Conservation (phyloP, 768 basidiomycete genomes). For the Trametes sanguinea region DNA sequence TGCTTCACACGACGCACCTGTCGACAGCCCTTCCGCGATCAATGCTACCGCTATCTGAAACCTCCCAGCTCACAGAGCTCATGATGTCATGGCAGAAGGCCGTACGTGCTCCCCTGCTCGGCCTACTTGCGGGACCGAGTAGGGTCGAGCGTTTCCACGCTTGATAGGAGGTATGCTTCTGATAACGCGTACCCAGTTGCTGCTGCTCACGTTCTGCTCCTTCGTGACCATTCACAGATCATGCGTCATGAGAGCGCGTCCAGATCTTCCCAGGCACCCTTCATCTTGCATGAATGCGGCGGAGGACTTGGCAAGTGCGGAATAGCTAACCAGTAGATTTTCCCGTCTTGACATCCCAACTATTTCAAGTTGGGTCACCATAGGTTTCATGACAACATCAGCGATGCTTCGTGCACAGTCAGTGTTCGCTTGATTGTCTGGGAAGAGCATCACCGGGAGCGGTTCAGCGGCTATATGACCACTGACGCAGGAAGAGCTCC, state of each 20-base stretch:
- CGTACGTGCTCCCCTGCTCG: not conserved
- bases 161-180: slow-evolving; percentile 9
- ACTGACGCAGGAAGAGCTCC: not conserved
- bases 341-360: too few relatives aligned
- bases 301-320: not conserved
- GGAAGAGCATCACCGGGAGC: not conserved
- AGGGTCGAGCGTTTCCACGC: not conserved
- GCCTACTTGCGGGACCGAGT: slow-evolving; percentile 1
- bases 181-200: not conserved
- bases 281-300: not conserved
- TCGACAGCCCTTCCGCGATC: too few relatives aligned
- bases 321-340: too few relatives aligned
- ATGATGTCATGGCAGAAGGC: not conserved
- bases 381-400: too few relatives aligned
- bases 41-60: too few relatives aligned
- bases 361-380: too few relatives aligned
- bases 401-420: too few relatives aligned
- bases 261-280: not conserved
- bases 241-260: not conserved
- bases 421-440: not conserved
- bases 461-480: not conserved
- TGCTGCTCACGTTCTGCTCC: not conserved
- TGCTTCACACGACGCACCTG: too few relatives aligned
- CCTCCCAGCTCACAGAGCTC: not conserved
- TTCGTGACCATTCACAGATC: not conserved